Base-by-base conservation (phyloP, 768 basidiomycete species). In the Podaxis carcinomalis region DNA sequence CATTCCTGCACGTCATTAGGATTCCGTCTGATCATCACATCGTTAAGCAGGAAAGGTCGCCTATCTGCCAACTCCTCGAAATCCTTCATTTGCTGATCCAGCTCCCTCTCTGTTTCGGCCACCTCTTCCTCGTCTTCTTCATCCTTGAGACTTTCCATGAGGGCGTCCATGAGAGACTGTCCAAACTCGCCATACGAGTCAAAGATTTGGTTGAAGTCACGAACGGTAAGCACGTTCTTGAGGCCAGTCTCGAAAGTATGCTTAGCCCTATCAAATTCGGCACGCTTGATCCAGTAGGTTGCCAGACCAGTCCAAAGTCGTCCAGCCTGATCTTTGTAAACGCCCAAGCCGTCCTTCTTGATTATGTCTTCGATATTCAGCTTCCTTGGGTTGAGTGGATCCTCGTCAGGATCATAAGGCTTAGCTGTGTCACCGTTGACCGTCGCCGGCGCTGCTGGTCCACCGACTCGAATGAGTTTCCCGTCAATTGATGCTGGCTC, bases 1-100 rank as follows among this genome's bases (percentile, higher is more conserved):
- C 97, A 99, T 72, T 99, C 97, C 66, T 97, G 94, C 1, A 98
- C 97, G 68, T 99, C 97, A 67, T 98, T 92, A 4, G 93, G 92
- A 78, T 99, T 99, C 68, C 97, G 79, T 63, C 97, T 78, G 37
- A 98, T 73, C 14, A 98, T 76, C 11, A 98, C 97, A 68, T 98
- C 95, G 67, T 99, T 99, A 50, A 97, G 87, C 63, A 99, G 78
- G 81, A 99, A 98, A 2, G 94, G 96, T 70, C 97, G 75, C 52
- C 95, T 82, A 72, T 99, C 97, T 81, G 96, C 96, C 66, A 99
- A 73, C 42, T 88, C 90, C 73, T 98, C 96, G 67, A 98, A 95
- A 62, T 89, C 88, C 70, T 88, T 89, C 92, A 98, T 97, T 68
- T 88, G 85, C 35, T 74, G 73, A 68, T 98, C 97, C 56, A 98